These are phyloP conservation scores for Wickerhamiella australiensis DNA, from an alignment of 805 yeast genomes.

Conservation along the genomic window DNA sequence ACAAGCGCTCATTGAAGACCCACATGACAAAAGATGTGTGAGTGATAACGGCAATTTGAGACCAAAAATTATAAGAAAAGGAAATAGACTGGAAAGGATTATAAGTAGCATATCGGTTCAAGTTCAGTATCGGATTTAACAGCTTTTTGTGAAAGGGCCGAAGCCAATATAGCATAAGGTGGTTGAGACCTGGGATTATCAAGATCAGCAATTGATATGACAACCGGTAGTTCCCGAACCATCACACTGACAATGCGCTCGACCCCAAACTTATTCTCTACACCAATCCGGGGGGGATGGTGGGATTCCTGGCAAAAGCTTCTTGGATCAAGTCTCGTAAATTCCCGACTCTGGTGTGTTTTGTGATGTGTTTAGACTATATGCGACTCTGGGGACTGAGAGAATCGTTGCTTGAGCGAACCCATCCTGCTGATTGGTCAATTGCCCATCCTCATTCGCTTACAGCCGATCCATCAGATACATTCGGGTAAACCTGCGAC, in stretches of 20 bases:
- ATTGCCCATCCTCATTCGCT: too few species aligned
- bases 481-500: too few species aligned
- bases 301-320: slow-evolving; percentile 31
- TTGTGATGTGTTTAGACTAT: slow-evolving; percentile 8
- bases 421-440: too few species aligned
- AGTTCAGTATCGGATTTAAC: too few species aligned
- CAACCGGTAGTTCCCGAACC: slow-evolving; percentile 47
- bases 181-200: slow-evolving; percentile 29
- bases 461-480: too few species aligned
- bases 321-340: slow-evolving; percentile 38
- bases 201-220: slow-evolving; percentile 21
- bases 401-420: slow-evolving; percentile 1
- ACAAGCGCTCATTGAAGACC: too few species aligned
- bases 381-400: slow-evolving; percentile 1
- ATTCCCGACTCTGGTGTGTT: slow-evolving; percentile 24
- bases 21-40: too few species aligned
- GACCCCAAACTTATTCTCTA: slow-evolving; percentile 38
- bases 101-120: too few species aligned
- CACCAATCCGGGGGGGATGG: slow-evolving; percentile 38
- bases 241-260: slow-evolving; percentile 44
- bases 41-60: too few species aligned
- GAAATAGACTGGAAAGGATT: too few species aligned
- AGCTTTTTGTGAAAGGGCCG: slow-evolving; percentile 30
- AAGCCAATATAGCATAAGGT: slow-evolving; percentile 19
- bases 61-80: too few species aligned